Evolutionary conservation across 208 protist genomes (phyloP), one percentile per base, ranked within the genome.

Genomic region (Leishmania mexicana): DNA sequence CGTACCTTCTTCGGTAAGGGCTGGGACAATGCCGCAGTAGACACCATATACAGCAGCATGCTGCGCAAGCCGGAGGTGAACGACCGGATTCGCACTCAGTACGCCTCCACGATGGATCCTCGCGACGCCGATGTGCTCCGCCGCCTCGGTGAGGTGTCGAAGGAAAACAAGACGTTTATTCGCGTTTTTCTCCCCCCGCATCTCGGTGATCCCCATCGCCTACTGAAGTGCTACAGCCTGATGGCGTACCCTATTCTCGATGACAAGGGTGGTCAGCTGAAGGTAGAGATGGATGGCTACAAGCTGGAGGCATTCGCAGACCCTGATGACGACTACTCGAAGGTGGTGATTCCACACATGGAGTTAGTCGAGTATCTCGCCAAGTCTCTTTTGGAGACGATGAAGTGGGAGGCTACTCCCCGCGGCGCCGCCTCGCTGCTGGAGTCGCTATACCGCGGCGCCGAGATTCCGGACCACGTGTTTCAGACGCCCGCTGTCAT

Each of bases 221-320:
- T 97, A 73, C 86, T 97, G 58, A 97, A 97, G 89, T 90, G 86
- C 73, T 97, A 97, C 93, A 96, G 92, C 82, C 85, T 97, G 75
- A 97, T 93, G 87, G 94, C 94, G 53, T 97, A 97, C 87, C 94
- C 94, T 40, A 97, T 97, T 79, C 90, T 97, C 74, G 94, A 97
- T 76, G 94, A 97, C 78, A 96, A 96, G 84, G 94, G 94, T 57
- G 91, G 92, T 47, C 94, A 96, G 83, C 85, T 95, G 49, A 97
- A 95, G 85, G 93, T 96, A 60, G 91, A 96, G 85, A 93, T 97
- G 88, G 93, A 96, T 78, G 92, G 91, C 65, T 79, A 92, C 45
- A 90, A 96, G 82, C 89, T 97, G 75, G 92, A 96, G 60, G 92
- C 93, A 3, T 97, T 97, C 76, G 94, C 94, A 4, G 94, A 97